Evolutionary conservation across 176 grass and related monocot species (phyloP), one percentile per base, ranked within the genome.

Genomic region (Areca catechu): DNA sequence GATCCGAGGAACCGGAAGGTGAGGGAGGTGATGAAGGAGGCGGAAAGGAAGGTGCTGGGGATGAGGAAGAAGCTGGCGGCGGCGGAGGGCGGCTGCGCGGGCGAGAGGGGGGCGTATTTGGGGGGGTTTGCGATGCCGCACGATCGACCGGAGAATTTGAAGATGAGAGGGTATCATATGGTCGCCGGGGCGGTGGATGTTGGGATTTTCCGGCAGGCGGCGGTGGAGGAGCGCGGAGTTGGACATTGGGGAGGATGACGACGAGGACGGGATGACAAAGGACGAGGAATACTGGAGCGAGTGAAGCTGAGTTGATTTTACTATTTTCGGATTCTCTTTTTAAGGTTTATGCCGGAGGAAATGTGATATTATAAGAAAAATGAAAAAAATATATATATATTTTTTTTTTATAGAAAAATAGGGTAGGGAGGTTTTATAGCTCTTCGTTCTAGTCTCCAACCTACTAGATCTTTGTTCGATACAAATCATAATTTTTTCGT

Each of bases 1-100:
- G 92, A 88, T 53, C 78, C 86, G 0, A 83, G 92, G 66, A 86
- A 97, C 75, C 76, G 82, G 78, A 97, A 88, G 77, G 92, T 91
- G 58, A 79, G 75, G 29, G 77, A 82, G 5, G 49, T 69, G 5
- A 53, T 85, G n/a, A 90, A 82, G 73, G 92, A 91, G 56, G 77
- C 78, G 1, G 86, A 97, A 62, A 84, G 62, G 72, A 90, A 73
- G 63, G 77, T 97, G 49, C 23, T 91, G 62, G 77, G 72, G 25
- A 69, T 59, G 47, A 79, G 60, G 66, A 74, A 68, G 61, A 76
- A 10, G 6, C 24, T 14, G 51, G 16, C 22, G 5, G 47, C 48
- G 5, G 22, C 62, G 22, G 62, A 86, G 48, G 34, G 81, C 19
- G 66, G 28, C 10, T 52, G 29, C 7, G 51, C 53, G 0, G 25